phyloP scores from a whole-genome alignment of 345 rosid species.

The Diplotaxis tenuifolia region DNA sequence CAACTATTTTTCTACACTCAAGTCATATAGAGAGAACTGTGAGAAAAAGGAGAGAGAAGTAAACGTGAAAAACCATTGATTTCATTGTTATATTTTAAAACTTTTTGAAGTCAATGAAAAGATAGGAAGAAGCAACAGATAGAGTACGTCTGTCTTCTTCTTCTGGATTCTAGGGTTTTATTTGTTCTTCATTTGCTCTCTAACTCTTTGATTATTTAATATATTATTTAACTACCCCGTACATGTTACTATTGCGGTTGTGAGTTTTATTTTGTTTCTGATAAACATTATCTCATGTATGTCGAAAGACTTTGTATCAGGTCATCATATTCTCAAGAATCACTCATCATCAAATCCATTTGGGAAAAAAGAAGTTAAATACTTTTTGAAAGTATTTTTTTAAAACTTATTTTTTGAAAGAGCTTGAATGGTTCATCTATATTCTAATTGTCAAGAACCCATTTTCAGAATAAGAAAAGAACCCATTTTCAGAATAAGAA shows the following conservation, averaged over 20 bases:
- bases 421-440: too few relatives aligned
- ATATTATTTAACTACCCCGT: not conserved
- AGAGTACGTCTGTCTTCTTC: conserved; percentile 39
- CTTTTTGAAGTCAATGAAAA: conserved; percentile 35
- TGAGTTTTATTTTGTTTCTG: conserved; percentile 1
- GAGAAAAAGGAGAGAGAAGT: not conserved
- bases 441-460: too few relatives aligned
- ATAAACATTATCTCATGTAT: conserved; percentile 10
- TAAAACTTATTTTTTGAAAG: too few relatives aligned
- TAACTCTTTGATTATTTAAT: not conserved
- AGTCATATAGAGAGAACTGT: conserved; percentile 17
- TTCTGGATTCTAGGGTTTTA: conserved; percentile 35
- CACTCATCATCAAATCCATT: too few relatives aligned
- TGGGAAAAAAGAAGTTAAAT: too few relatives aligned
- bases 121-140: conserved; percentile 31
- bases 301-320: too few relatives aligned
- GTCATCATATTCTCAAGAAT: too few relatives aligned
- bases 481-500: too few relatives aligned
- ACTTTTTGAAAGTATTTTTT: too few relatives aligned
- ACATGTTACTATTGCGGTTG: not conserved
- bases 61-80: conserved; percentile 13
- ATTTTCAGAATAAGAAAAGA: too few relatives aligned
- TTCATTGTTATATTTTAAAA: conserved; percentile 21
- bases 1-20: conserved; percentile 32
- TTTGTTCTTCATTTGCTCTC: conserved; percentile 12